Conservation (phyloP, 129 eudicot genomes). For the Pseudognaphalium luteoalbum region DNA sequence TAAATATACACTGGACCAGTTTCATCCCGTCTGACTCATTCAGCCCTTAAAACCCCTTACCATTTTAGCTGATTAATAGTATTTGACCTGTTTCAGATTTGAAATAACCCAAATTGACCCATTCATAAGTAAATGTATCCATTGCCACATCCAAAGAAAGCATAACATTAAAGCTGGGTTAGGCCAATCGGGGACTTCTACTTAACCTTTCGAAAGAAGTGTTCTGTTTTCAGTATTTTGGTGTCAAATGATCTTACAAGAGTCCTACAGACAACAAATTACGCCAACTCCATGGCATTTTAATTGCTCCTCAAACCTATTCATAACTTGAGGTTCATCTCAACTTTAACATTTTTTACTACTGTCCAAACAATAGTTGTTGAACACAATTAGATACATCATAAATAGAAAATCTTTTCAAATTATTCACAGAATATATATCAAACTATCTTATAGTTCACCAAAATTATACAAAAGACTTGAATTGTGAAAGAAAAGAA, state of each 20-base stretch:
- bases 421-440: background rate
- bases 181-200: background rate
- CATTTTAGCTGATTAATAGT: background rate
- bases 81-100: background rate
- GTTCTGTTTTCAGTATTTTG: background rate
- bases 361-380: background rate
- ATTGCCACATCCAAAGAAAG: background rate
- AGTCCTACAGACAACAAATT: background rate
- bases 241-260: background rate
- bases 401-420: background rate
- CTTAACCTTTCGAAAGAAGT: background rate
- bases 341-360: background rate
- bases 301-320: slow-evolving; percentile 1
- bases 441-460: background rate
- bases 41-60: background rate
- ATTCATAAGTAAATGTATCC: background rate
- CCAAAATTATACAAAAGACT: background rate
- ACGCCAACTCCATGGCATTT: background rate
- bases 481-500: background rate
- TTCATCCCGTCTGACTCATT: background rate
- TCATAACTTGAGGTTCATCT: background rate
- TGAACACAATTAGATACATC: background rate
- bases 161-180: background rate
- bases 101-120: background rate
- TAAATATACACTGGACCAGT: background rate